Evolutionary conservation across 257 asterid genomes (phyloP).

Genomic region (Vinca minor): DNA sequence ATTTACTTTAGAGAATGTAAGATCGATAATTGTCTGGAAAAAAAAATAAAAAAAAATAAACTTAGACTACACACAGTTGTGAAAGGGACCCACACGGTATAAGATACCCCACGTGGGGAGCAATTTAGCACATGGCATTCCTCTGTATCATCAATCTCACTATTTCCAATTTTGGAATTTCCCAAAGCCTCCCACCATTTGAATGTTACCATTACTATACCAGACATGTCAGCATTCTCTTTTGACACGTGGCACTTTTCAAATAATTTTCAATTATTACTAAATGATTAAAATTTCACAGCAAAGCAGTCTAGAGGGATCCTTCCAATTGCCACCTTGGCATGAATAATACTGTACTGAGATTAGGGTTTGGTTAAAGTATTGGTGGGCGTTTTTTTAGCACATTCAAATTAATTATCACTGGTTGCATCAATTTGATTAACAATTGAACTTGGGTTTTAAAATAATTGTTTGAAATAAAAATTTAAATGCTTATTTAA

Average conservation of each 20-base stretch:
- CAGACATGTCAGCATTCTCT: slow-evolving; percentile 8
- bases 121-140: slow-evolving; percentile 10
- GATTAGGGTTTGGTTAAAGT: too few species aligned
- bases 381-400: not conserved
- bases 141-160: slow-evolving; percentile 2
- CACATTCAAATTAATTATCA: too few species aligned
- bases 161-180: slow-evolving; percentile 18
- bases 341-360: not conserved
- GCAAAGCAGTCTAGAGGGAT: slow-evolving; percentile 8
- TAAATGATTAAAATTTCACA: not conserved
- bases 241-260: slow-evolving; percentile 11
- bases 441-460: too few species aligned
- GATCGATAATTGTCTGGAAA: not conserved
- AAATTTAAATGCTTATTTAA: too few species aligned
- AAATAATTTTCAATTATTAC: not conserved
- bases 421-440: too few species aligned
- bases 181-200: not conserved
- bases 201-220: slow-evolving; percentile 18
- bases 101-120: slow-evolving; percentile 21
- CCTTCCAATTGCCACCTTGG: not conserved
- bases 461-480: too few species aligned
- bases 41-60: not conserved
- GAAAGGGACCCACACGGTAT: slow-evolving; percentile 16
- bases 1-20: not conserved
- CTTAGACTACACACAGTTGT: not conserved